Evolutionary conservation across 2,329 filamentous ascomycete species (phyloP).

Genomic region (Penicillium olsonii): DNA sequence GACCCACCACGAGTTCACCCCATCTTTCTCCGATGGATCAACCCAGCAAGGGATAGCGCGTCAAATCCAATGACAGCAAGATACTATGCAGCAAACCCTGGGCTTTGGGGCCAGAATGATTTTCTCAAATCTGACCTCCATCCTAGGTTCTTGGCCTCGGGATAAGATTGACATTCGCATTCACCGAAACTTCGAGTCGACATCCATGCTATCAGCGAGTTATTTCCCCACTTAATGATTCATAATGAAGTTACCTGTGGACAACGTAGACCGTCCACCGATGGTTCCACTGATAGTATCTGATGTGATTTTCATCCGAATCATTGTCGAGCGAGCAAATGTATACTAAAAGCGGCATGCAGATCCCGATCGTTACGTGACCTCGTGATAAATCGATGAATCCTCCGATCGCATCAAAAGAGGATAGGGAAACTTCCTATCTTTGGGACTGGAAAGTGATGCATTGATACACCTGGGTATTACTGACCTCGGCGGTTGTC

Average conservation of each 20-base stretch:
- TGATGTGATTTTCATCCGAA: background rate
- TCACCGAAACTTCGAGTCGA: background rate
- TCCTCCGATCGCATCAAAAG: background rate
- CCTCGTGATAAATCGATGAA: background rate
- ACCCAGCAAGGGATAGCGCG: background rate
- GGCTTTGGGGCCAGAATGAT: no score
- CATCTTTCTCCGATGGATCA: background rate
- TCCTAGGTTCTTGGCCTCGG: background rate
- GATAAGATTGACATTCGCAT: background rate
- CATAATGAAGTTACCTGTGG: background rate
- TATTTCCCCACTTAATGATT: background rate
- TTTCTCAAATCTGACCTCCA: background rate
- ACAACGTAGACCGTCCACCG: background rate
- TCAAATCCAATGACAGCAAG: background rate
- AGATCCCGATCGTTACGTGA: background rate
- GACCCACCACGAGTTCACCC: background rate
- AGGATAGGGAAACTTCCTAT: background rate
- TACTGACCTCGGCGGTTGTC: no score
- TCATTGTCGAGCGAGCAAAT: background rate
- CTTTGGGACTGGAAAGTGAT: no score
- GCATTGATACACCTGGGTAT: no score
- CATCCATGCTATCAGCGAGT: background rate
- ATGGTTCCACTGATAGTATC: no score
- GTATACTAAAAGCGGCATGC: background rate
- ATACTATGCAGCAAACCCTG: no score